Base-by-base conservation (phyloP, 805 yeast species). In the Starmerella tilneyi region DNA sequence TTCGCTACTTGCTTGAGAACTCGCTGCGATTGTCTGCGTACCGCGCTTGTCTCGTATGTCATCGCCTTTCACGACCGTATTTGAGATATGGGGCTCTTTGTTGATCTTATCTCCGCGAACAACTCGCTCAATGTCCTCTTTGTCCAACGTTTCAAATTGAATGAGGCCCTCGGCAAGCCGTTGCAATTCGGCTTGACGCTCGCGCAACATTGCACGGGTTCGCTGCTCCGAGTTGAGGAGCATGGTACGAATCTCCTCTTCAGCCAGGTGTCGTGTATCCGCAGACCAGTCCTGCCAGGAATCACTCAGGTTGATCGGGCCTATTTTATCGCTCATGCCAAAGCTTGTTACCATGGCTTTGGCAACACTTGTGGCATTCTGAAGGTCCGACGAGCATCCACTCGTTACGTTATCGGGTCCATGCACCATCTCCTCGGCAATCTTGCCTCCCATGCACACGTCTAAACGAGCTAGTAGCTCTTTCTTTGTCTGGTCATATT, bases 361-460 rank as follows among this genome's bases (percentile, higher is more conserved):
- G 2, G 98, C 98, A 46, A 85, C 86, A 46, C 76, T 72, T 0
- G 98, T 92, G 15, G 99, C 99, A 56, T 74, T 78, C 49, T 81
- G 74, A 58, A 92, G 74, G 64, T 92, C 99, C 9, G 92, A 79
- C 1, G 94, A 81, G 67, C 97, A 92, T 7, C 98, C 98, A 57
- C 89, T 77, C 3, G 97, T 89, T 11, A 92, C 94, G 60, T 88
- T 84, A 45, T 84, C 95, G 37, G 79, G 74, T 2, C 98, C 98
- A 60, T 84, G 84, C 41, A 83, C 73, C 71, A 84, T 70, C 61
- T 89, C 96, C 69, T 92, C 99, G 24, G 98, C 98, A 47, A 86
- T 79, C 63, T 88, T 88, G 52, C 99, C 99, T 49, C 98, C 99
- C 98, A 92, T 92, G 62, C 96, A 86, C 41, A 92, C 98, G 63